Percentiles rank a stretch among this genome's conserved stretches.
Evolutionary conservation across 177 flowering plant species (phyloP).

Genomic region (Tripterygium wilfordii): DNA sequence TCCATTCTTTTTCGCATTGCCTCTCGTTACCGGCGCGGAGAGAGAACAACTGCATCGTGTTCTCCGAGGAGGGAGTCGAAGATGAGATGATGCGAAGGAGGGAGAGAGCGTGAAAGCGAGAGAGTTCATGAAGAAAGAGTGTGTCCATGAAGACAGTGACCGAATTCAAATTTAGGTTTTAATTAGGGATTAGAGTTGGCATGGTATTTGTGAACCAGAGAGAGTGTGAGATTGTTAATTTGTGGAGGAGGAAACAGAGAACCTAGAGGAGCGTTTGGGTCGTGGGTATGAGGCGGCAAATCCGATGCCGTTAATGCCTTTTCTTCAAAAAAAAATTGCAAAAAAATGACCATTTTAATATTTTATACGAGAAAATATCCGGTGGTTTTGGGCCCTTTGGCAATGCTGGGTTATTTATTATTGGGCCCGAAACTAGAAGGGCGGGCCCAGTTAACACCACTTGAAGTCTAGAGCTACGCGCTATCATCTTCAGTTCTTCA

Average conservation of each 20-base stretch:
- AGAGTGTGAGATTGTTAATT: background rate
- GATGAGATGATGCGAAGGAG: background rate
- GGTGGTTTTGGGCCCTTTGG: too few relatives aligned
- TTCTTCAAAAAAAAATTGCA: too few relatives aligned
- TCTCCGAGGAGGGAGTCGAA: background rate
- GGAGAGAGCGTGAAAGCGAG: slow-evolving; percentile 7
- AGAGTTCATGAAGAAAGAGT: slow-evolving; percentile 6
- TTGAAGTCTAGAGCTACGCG: too few relatives aligned
- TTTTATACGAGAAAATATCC: too few relatives aligned
- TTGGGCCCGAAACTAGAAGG: too few relatives aligned
- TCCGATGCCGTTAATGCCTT: too few relatives aligned
- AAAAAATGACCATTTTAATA: too few relatives aligned
- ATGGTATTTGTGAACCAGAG: slow-evolving; percentile 6
- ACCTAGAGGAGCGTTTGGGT: too few relatives aligned
- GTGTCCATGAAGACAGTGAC: background rate
- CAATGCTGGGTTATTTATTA: too few relatives aligned
- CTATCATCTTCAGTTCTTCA: background rate
- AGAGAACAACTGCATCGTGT: slow-evolving; percentile 1
- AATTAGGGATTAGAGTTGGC: background rate
- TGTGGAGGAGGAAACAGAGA: background rate
- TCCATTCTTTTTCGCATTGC: slow-evolving; percentile 7
- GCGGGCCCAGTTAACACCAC: too few relatives aligned
- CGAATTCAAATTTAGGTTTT: background rate
- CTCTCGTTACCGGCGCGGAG: background rate
- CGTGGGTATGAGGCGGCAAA: too few relatives aligned